Conservation (phyloP, 768 basidiomycete species). For the Lactifluus pinguis region DNA sequence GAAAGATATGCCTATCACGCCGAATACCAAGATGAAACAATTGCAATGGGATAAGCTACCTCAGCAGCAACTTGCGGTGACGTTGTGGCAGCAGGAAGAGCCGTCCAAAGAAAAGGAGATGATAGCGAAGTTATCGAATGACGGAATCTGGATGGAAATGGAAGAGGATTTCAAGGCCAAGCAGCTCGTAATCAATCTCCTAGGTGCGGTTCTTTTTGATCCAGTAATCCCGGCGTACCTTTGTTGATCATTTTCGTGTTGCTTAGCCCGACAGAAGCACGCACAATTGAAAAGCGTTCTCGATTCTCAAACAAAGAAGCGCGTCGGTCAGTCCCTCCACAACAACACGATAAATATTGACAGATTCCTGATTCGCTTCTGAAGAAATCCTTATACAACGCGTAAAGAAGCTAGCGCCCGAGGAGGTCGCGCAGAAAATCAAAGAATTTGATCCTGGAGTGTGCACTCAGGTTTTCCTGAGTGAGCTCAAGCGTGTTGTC, state of each 20-base stretch:
- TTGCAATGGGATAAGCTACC: constrained; percentile 98
- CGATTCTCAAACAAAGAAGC: constrained; percentile 85
- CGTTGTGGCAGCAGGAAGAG: constrained; percentile 73
- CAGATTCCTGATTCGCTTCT: not conserved
- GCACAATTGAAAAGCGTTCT: constrained; percentile 89
- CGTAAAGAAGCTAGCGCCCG: constrained; percentile 72
- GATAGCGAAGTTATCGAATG: constrained; percentile 68
- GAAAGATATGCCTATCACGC: constrained; percentile 79
- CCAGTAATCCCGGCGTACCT: not conserved
- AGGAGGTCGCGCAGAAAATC: constrained; percentile 78
- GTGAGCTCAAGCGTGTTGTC: constrained; percentile 77
- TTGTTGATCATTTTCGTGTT: not conserved
- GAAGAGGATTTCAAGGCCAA: constrained; percentile 97
- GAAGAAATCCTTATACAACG: constrained; percentile 90
- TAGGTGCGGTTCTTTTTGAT: constrained; percentile 43
- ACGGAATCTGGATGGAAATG: constrained; percentile 93
- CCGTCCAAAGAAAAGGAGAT: constrained; percentile 68
- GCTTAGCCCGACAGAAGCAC: constrained; percentile 66
- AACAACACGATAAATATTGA: not conserved
- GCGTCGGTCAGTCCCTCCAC: constrained; percentile 59
- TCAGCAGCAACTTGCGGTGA: constrained; percentile 75
- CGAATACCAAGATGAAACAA: constrained; percentile 92
- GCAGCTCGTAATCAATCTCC: constrained; percentile 82
- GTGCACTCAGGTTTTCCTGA: constrained; percentile 83
- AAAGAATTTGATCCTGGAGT: constrained; percentile 80